Base-by-base conservation (phyloP, 495 filamentous ascomycete species). In the Aspergillus hancockii region DNA sequence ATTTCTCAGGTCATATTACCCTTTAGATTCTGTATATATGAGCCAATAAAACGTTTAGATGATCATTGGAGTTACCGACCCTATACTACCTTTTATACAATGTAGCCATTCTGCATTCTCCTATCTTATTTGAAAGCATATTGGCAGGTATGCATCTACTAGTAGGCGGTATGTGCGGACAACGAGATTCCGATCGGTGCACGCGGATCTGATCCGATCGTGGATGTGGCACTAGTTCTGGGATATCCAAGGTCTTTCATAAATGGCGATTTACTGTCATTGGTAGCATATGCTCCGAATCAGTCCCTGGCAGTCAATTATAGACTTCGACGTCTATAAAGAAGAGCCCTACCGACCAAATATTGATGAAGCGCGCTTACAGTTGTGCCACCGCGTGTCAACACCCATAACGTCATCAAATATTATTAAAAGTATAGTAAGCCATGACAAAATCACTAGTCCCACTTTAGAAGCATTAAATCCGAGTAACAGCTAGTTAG, bases 1-100 rank as follows among this genome's bases (percentile, higher is more conserved):
- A 41, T 38, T 61, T 34, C 30, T 50, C 40, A 49, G 36, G 54
- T 60, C 45, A 50, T 40, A 3, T 32, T 25, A 60, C n/a, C 47
- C 12, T 58, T 57, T 57, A 58, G 53, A 62, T 40, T 59, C 10
- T 55, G 45, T 63, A 62, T 32, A 65, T 58, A 65, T 58, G 46
- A 55, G 36, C 49, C 49, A 54, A 54, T 55, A 30, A 22, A 28
- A 31, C 6, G 38, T 54, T 22, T 36, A 54, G 28, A 36, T 34
- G 25, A 30, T 4, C 25, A n/a, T 31, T 5, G 21, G n/a, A n/a
- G n/a, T n/a, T 19, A 32, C 16, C 14, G 31, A 14, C 25, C 25
- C 1, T 31, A 31, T n/a, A 10, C 21, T 31, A 51, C 13, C 2
- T 10, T 12, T 36, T 2, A 12, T 28, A 28, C 25, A 3, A 3